A percentile compares a stretch with the other conserved stretches of the same genome.
phyloP scores from a whole-genome alignment of 1,284 basidiomycete genomes.

The Heliocybe sulcata region DNA sequence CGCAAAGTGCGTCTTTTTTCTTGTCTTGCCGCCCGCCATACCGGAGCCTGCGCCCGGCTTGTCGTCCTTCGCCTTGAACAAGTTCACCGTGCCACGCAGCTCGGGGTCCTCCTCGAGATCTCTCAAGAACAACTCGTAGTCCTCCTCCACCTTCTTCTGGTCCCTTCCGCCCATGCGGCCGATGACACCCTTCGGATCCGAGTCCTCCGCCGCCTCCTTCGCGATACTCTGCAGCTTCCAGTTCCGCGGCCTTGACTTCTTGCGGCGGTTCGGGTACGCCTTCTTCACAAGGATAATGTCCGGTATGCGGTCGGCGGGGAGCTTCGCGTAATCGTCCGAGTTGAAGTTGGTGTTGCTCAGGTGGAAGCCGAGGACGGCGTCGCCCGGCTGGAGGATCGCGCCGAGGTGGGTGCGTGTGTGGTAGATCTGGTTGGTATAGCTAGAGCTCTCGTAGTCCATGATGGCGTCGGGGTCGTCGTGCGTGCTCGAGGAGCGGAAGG shows the following conservation, averaged over 20 bases:
- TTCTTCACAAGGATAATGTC: slow-evolving; percentile 95
- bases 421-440: slow-evolving; percentile 71
- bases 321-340: slow-evolving; percentile 76
- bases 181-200: slow-evolving; percentile 74
- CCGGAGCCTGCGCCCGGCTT: slow-evolving; percentile 40
- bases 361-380: slow-evolving; percentile 89
- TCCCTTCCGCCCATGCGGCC: slow-evolving; percentile 89
- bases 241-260: slow-evolving; percentile 80
- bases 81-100: slow-evolving; percentile 82
- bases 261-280: slow-evolving; percentile 90
- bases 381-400: slow-evolving; percentile 91
- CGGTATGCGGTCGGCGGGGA: slow-evolving; percentile 73
- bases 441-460: slow-evolving; percentile 55
- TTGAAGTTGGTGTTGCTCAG: slow-evolving; percentile 91
- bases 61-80: slow-evolving; percentile 69
- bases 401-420: slow-evolving; percentile 97
- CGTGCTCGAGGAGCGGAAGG: slow-evolving; percentile 49
- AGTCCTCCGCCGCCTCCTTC: slow-evolving; percentile 84
- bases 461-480: slow-evolving; percentile 35
- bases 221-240: slow-evolving; percentile 95
- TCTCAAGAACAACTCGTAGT: slow-evolving; percentile 94
- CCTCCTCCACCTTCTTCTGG: slow-evolving; percentile 90
- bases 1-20: slow-evolving; percentile 44
- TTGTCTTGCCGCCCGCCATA: slow-evolving; percentile 39
- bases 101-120: slow-evolving; percentile 97